Base-by-base conservation (phyloP, 2,329 filamentous ascomycete species). In the Colletotrichum siamense region DNA sequence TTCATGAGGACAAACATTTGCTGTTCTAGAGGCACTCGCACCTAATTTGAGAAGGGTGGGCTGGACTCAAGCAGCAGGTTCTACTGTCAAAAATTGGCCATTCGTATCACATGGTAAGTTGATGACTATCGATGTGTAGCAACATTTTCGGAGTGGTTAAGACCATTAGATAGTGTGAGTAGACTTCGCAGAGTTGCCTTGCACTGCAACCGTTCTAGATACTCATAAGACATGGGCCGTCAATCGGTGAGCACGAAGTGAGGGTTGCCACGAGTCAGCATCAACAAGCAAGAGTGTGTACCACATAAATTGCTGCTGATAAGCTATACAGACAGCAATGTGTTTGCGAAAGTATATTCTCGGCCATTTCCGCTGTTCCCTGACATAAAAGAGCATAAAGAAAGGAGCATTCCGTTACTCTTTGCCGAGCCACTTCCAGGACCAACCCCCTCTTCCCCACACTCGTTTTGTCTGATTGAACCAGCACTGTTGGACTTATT, bases 31-130 rank as follows among this genome's bases (percentile, higher is more conserved):
- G 44, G 0, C n/a, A 13, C n/a, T 12, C 3, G 10, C 44, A 52
- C 18, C 8, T 52, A 13, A 22, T 22, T 22, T 4, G 44, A 6
- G 10, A 22, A 22, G 5, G 44, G n/a, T 2, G 6, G 44, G 10
- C 1, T 13, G 1, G 3, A 8, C 18, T 1, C n/a, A 49, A 4
- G n/a, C 1, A 49, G n/a, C 44, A 49, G 10, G 0, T 13, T 49
- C 10, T 22, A 10, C 6, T 49, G 5, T 49, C n/a, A 3, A 0
- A 3, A 49, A 13, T 22, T 22, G 44, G 10, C 10, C 44, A 44
- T 39, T 8, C 4, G 0, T 44, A 44, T 12, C 32, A 8, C 26
- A 28, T 28, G 26, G 26, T 1, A 28, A 28, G 26, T 28, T 28
- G 26, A 28, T 6, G 26, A 28, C 26, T 2, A 28, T 28, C 26